Evolutionary conservation across 352 stramenopile genomes (phyloP).

Genomic region (Thalassiosira mediterranea): DNA sequence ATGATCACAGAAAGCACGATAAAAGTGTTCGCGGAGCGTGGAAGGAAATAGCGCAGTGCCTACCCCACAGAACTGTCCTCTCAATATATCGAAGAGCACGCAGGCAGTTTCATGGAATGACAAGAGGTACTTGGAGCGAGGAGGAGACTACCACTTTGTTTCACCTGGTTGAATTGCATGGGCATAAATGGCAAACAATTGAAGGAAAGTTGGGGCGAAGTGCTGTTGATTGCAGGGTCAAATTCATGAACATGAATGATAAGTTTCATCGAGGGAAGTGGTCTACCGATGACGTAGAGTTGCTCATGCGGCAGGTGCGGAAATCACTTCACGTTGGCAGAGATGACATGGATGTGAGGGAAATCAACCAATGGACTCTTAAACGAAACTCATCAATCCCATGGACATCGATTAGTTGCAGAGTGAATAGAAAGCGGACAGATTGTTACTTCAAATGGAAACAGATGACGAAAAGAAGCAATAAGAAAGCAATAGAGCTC

Average conservation of each 20-base stretch:
- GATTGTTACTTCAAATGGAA: conserved; percentile 59
- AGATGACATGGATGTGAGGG: conserved; percentile 51
- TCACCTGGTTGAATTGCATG: conserved; percentile 54
- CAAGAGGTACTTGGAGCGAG: conserved; percentile 65
- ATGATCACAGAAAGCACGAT: conserved; percentile 64
- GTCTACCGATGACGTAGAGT: conserved; percentile 95
- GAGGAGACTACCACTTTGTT: conserved; percentile 58
- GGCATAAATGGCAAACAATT: conserved; percentile 71
- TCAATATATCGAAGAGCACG: conserved; percentile 75
- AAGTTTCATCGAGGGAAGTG: conserved; percentile 68
- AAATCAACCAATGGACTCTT: conserved; percentile 57
- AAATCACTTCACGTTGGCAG: conserved; percentile 45
- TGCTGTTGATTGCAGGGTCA: conserved; percentile 69
- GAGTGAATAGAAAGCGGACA: conserved; percentile 20
- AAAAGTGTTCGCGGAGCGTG: conserved; percentile 71
- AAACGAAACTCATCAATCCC: conserved; percentile 63
- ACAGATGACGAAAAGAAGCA: conserved; percentile 48
- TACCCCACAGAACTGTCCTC: conserved; percentile 75
- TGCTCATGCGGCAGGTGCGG: conserved; percentile 93
- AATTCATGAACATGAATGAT: conserved; percentile 65
- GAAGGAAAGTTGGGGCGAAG: conserved; percentile 68
- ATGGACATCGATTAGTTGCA: conserved; percentile 62
- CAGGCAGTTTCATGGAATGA: conserved; percentile 69
- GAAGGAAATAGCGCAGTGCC: conserved; percentile 73
- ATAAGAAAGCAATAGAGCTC: conserved; percentile 29